Base-by-base conservation (phyloP, 495 filamentous ascomycete genomes). In the Hypoxylon rickii region DNA sequence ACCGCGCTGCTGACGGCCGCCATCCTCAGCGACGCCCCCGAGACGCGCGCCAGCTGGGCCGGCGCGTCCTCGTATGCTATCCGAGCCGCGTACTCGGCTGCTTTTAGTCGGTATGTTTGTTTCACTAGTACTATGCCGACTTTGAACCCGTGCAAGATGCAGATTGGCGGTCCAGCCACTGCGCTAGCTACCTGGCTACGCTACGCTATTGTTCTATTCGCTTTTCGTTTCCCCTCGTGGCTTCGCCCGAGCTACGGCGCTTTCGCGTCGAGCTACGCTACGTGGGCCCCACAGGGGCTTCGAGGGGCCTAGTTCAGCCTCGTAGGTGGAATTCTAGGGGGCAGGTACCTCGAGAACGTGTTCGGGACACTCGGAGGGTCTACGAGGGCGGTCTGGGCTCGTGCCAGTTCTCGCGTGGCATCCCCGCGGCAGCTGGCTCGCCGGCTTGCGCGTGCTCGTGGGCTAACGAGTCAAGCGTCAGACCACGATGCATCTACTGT, bases 1-100 rank as follows among this genome's bases (percentile, higher is more conserved):
- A 95, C 89, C 1, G 89, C 89, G 12, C 75, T 91, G 20, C 75
- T 95, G 50, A 86, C 82, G 31, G 85, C 89, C 55, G 89, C 89
- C 5, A 78, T 88, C 39, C 75, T 95, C 21, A 81, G 83, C 55
- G 87, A 91, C 66, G 67, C 73, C 52, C 67, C 71, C 55, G 78
- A 81, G 61, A 70, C 73, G 16, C 69, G 71, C 54, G 76, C 77
- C 24, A 58, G n/a, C n/a, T n/a, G 51, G 44, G 47, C 60, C 44
- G 55, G 51, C 26, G 64, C 67, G 6, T 69, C 66, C 8, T 61
- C 65, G 18, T 78, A 78, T 50, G 73, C 75, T 10, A 67, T 69
- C 32, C 58, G 76, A 21, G 73, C 75, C 36, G 76, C 75, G 15
- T 79, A 80, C 48, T 71, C 73, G 29, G 72, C 74, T 24, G 76